Evolutionary conservation across 768 basidiomycete genomes (phyloP).

Genomic region (Pleurotus citrinopileatus): DNA sequence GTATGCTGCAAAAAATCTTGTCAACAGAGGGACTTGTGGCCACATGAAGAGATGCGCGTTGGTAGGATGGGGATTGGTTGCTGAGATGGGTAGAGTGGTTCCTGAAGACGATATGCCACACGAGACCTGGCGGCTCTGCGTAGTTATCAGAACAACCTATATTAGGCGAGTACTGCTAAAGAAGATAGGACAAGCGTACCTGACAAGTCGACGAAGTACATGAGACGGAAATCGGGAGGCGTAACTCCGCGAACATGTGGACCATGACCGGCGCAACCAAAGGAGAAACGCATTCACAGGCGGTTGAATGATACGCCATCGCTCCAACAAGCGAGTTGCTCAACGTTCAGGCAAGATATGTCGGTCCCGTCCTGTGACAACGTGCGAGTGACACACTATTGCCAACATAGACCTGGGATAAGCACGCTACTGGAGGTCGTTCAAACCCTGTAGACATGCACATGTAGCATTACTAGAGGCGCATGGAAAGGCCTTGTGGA

Average conservation of each 20-base stretch:
- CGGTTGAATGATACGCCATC: too few species aligned
- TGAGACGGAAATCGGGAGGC: background rate
- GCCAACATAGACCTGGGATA: too few species aligned
- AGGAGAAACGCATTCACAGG: too few species aligned
- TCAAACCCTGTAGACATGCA: background rate
- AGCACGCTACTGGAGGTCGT: background rate
- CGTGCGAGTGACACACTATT: too few species aligned
- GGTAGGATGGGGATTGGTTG: background rate
- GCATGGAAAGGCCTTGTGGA: background rate
- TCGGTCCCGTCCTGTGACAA: too few species aligned
- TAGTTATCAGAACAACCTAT: background rate
- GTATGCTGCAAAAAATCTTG: background rate
- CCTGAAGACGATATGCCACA: background rate
- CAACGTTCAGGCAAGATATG: too few species aligned
- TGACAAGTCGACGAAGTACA: background rate
- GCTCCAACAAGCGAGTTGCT: too few species aligned
- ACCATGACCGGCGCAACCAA: background rate
- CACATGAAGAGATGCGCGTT: background rate
- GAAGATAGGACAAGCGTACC: background rate
- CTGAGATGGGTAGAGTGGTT: background rate
- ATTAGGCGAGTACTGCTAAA: background rate
- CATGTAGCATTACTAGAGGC: background rate
- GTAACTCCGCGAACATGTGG: slow-evolving; percentile 2
- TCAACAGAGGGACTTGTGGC: background rate
- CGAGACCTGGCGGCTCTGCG: background rate